Evolutionary conservation across 2,329 filamentous ascomycete species (phyloP).

Genomic region (Xylaria sp.): DNA sequence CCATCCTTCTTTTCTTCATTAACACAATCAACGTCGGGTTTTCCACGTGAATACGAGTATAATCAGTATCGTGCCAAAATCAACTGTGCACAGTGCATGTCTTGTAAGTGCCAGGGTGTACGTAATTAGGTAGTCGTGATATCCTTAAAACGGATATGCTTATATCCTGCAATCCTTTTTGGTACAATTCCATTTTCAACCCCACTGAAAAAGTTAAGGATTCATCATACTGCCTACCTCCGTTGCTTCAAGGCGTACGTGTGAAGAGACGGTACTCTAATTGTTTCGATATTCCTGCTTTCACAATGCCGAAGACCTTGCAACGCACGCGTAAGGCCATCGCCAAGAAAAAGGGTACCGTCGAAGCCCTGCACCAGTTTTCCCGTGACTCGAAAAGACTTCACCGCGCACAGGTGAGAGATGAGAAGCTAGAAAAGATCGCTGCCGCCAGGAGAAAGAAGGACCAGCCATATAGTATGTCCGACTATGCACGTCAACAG

Average conservation of each 20-base stretch:
- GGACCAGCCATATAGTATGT: conserved; percentile 67
- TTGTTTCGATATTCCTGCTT: neutral
- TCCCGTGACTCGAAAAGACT: conserved; percentile 81
- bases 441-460: conserved; percentile 64
- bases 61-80: too few relatives aligned
- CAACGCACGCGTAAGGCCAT: conserved; percentile 86
- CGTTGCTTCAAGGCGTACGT: neutral
- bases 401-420: conserved; percentile 71
- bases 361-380: conserved; percentile 76
- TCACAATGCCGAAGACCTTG: conserved; percentile 66
- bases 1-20: too few relatives aligned
- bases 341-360: conserved; percentile 72
- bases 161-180: neutral
- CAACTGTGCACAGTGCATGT: too few relatives aligned
- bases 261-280: neutral
- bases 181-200: conserved; percentile 12
- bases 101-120: too few relatives aligned
- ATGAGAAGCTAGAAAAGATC: conserved; percentile 74
- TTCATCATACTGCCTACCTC: neutral
- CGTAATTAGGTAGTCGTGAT: too few relatives aligned
- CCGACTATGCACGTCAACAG: neutral
- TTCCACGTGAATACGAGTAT: too few relatives aligned
- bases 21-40: too few relatives aligned
- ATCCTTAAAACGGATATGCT: neutral
- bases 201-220: conserved; percentile 9